Percentiles rank a stretch among this genome's conserved stretches.
Conservation (phyloP, 148 eudicot species). For the Silene uniflora region DNA sequence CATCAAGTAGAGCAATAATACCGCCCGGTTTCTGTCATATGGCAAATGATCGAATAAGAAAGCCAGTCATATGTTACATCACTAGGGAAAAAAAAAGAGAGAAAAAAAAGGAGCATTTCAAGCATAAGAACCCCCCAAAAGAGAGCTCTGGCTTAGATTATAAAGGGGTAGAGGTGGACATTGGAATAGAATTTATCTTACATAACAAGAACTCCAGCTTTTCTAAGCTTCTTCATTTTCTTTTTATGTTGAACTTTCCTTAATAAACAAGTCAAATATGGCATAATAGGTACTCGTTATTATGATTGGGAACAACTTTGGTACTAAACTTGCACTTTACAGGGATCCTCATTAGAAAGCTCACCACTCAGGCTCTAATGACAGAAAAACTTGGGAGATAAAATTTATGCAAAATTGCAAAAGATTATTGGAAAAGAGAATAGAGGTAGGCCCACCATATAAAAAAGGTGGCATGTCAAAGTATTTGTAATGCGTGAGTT, state of each 20-base stretch:
- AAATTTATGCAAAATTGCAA: neutral
- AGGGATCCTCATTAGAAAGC: neutral
- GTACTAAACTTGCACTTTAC: neutral
- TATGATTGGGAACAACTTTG: neutral
- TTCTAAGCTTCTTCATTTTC: neutral
- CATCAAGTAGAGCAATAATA: constrained; percentile 87
- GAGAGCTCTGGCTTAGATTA: neutral
- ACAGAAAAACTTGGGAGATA: neutral
- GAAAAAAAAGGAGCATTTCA: neutral
- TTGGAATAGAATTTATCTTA: neutral
- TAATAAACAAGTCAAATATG: neutral
- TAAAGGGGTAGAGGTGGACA: neutral
- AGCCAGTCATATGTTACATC: neutral
- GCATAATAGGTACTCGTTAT: neutral
- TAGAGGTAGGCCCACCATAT: no score
- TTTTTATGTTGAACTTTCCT: neutral
- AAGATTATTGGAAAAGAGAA: neutral
- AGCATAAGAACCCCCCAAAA: neutral
- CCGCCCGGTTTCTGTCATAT: constrained; percentile 92
- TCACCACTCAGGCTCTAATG: no score
- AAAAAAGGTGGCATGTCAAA: constrained; percentile 2
- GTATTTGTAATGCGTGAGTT: neutral
- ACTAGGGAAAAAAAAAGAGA: no score
- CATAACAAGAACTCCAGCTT: neutral
- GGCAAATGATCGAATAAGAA: constrained; percentile 10